Percentiles rank a stretch among this genome's conserved stretches.
Evolutionary conservation across 164 flowering plant species (phyloP).

Genomic region (Tetrastigma voinierianum): DNA sequence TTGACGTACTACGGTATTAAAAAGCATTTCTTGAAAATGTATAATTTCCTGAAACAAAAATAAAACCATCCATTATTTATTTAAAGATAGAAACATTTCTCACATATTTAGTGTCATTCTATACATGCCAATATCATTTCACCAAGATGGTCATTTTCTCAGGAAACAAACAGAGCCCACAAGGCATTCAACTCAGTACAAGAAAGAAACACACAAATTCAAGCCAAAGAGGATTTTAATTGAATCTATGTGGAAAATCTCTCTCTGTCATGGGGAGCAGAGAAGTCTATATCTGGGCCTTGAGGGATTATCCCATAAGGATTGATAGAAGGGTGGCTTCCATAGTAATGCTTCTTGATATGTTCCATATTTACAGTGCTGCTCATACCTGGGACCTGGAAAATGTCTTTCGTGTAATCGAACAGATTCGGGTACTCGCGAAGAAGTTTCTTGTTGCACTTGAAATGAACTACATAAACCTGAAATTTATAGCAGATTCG

Average conservation of each 20-base stretch:
- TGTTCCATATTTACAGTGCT: constrained; percentile 86
- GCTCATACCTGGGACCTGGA: constrained; percentile 76
- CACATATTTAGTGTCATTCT: too few relatives aligned
- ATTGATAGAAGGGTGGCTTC: constrained; percentile 89
- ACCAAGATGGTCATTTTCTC: too few relatives aligned
- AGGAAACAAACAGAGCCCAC: too few relatives aligned
- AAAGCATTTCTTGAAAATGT: too few relatives aligned
- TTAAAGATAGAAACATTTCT: too few relatives aligned
- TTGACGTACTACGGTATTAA: too few relatives aligned
- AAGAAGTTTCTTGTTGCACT: constrained; percentile 87
- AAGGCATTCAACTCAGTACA: too few relatives aligned
- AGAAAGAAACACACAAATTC: too few relatives aligned
- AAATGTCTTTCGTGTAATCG: constrained; percentile 87
- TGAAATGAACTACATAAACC: constrained; percentile 96
- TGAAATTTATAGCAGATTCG: constrained; percentile 17
- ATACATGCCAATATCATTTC: too few relatives aligned
- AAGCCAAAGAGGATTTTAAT: not conserved
- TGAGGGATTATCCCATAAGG: constrained; percentile 78
- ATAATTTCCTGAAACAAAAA: too few relatives aligned
- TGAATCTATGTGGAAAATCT: constrained; percentile 40
- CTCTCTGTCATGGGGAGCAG: constrained; percentile 75
- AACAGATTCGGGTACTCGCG: constrained; percentile 84
- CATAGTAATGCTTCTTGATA: constrained; percentile 85
- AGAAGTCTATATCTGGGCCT: constrained; percentile 66
- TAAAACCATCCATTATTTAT: too few relatives aligned